A percentile compares a stretch with the other conserved stretches of the same genome.
Evolutionary conservation across 2,329 filamentous ascomycete species (phyloP).

Genomic region (Aspergillus luchuensis): DNA sequence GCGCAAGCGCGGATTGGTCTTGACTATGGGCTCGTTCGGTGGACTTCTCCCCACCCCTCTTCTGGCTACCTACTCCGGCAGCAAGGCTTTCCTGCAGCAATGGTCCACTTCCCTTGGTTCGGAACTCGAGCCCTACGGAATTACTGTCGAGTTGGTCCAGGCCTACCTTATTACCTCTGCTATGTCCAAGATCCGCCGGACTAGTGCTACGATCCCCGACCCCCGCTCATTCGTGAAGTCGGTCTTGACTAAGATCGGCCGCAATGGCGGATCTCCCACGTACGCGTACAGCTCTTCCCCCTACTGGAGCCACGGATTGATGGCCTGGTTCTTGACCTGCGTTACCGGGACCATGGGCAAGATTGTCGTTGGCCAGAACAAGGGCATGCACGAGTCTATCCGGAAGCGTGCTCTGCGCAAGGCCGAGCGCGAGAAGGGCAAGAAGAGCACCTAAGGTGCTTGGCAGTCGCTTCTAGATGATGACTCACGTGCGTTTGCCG

Average conservation of each 20-base stretch:
- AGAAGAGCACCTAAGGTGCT: conserved; percentile 42
- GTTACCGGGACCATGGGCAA: conserved; percentile 61
- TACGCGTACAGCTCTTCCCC: conserved; percentile 85
- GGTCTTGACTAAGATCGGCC: conserved; percentile 76
- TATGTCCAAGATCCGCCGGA: conserved; percentile 91
- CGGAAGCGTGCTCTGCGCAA: conserved; percentile 80
- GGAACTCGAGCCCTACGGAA: conserved; percentile 76
- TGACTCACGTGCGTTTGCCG: neutral
- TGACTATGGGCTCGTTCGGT: conserved; percentile 97
- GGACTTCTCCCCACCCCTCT: conserved; percentile 90
- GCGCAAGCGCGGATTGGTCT: conserved; percentile 81
- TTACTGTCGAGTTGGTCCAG: conserved; percentile 88
- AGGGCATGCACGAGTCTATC: conserved; percentile 77
- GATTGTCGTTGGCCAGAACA: conserved; percentile 62
- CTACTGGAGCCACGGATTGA: conserved; percentile 86
- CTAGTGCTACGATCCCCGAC: conserved; percentile 75
- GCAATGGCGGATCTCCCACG: conserved; percentile 73
- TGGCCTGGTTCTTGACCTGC: conserved; percentile 76
- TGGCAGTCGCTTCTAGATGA: neutral
- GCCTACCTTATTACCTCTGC: conserved; percentile 92
- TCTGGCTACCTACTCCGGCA: conserved; percentile 93
- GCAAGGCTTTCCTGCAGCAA: conserved; percentile 96
- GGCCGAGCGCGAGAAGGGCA: conserved; percentile 73
- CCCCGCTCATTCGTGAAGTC: conserved; percentile 80
- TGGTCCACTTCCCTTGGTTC: conserved; percentile 86